Conservation (phyloP, 2,329 filamentous ascomycete genomes). For the Colletotrichum neosansevieriae region DNA sequence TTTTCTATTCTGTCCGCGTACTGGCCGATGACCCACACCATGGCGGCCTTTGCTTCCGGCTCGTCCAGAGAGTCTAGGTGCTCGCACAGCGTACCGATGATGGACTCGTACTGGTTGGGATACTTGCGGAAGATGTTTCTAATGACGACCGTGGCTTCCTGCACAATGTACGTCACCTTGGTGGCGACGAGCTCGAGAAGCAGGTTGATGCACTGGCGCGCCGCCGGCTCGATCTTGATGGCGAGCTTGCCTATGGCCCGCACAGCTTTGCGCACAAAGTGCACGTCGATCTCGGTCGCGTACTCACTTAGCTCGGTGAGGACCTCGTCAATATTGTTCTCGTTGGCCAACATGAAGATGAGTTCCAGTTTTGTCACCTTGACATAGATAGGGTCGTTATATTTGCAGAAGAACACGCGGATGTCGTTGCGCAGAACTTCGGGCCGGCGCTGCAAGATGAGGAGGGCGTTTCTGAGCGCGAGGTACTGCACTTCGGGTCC, state of each 20-base stretch:
- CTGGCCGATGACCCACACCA: slow-evolving; percentile 99
- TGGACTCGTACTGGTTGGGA: slow-evolving; percentile 97
- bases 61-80: slow-evolving; percentile 97
- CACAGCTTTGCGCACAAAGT: slow-evolving; percentile 98
- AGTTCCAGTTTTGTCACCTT: slow-evolving; percentile 99
- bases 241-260: slow-evolving; percentile 97
- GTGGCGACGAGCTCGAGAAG: slow-evolving; percentile 93
- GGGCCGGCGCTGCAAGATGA: slow-evolving; percentile 92
- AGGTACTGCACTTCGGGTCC: slow-evolving; percentile 99
- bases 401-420: slow-evolving; percentile 99
- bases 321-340: slow-evolving; percentile 95
- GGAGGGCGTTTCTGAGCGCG: slow-evolving; percentile 89
- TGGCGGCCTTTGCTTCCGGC: slow-evolving; percentile 96
- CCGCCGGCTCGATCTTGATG: slow-evolving; percentile 98
- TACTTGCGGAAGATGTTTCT: slow-evolving; percentile 99
- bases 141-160: slow-evolving; percentile 98
- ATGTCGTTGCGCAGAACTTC: slow-evolving; percentile 97
- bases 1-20: slow-evolving; percentile 99
- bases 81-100: slow-evolving; percentile 95
- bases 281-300: slow-evolving; percentile 97
- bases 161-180: slow-evolving; percentile 99
- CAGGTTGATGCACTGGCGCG: slow-evolving; percentile 90
- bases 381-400: slow-evolving; percentile 99
- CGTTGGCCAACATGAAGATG: slow-evolving; percentile 98
- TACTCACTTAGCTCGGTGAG: slow-evolving; percentile 95